Conservation (phyloP, 1,284 basidiomycete species). For the Rhodotorula sp. region DNA sequence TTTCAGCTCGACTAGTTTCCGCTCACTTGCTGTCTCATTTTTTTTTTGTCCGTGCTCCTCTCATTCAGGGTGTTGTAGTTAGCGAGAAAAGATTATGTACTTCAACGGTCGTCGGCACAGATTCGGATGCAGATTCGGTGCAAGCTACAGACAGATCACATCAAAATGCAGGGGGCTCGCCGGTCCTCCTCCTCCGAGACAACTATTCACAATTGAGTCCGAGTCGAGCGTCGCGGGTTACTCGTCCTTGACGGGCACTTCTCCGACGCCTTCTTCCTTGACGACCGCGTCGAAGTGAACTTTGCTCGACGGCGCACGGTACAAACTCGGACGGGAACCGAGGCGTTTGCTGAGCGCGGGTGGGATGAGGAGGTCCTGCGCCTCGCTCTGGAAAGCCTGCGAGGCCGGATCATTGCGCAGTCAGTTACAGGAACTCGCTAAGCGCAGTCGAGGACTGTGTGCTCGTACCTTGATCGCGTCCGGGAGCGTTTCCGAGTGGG, state of each 20-base stretch:
- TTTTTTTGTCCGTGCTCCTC: too few relatives aligned
- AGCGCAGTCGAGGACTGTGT: background rate
- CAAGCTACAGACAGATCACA: background rate
- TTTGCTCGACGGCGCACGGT: constrained; percentile 3
- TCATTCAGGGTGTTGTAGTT: too few relatives aligned
- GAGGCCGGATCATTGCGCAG: background rate
- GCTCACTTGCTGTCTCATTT: too few relatives aligned
- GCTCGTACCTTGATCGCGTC: constrained; percentile 19
- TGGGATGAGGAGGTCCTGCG: background rate
- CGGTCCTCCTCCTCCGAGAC: too few relatives aligned
- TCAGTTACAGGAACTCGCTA: too few relatives aligned
- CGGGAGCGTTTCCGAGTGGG: constrained; percentile 19
- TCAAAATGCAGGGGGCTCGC: too few relatives aligned
- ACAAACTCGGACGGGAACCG: background rate
- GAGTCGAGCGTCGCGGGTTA: background rate
- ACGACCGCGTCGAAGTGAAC: constrained; percentile 24
- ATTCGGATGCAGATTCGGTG: background rate
- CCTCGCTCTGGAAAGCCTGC: constrained; percentile 24
- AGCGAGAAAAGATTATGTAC: too few relatives aligned
- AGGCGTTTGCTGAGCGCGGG: background rate
- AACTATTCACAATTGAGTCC: background rate
- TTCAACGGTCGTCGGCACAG: too few relatives aligned
- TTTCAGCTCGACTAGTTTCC: background rate
- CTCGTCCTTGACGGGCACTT: constrained; percentile 13
- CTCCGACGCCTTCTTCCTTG: constrained; percentile 13